Base-by-base conservation (phyloP, 2,329 filamentous ascomycete species). In the Beauveria rudraprayagi region DNA sequence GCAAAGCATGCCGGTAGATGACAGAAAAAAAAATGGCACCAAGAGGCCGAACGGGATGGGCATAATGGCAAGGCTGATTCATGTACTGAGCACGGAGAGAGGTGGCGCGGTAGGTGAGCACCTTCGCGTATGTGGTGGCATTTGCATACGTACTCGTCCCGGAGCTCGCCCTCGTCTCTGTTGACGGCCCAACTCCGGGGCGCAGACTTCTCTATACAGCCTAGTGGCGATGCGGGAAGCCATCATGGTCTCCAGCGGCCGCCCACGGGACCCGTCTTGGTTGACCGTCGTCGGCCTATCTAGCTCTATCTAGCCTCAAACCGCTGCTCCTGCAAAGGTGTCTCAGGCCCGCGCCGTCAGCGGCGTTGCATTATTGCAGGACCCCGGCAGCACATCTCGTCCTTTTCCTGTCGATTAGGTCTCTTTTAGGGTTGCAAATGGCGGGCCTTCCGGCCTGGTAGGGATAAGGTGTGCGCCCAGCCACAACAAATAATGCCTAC, bases 211-310 rank as follows among this genome's bases (percentile, higher is more conserved):
- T 24, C 9, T n/a, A 43, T 50, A 6, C 34, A 51, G 56, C 26
- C 19, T 51, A 58, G 56, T 51, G 56, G 56, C 46, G 56, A 58
- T 58, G 56, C 30, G 16, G 44, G 30, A 50, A 57, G 6, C 30
- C 44, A n/a, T 40, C 11, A 16, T 37, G 34, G 28, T 26, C 19
- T 24, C 28, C 55, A 48, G 16, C 30, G 34, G 41, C 26, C 7
- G 43, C 41, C 26, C n/a, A n/a, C 54, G 10, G 26, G 19, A 14
- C 53, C 26, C n/a, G 24, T 6, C 30, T 53, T 40, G 26, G 24
- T 9, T n/a, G 34, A 22, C 54, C n/a, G 14, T 65, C 66, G 54
- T 69, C 68, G 69, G 59, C 64, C 24, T 54, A 65, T 51, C 17
- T 22, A 26, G 24, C 22, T 24, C 28, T 37, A 11, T 52, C 28